Evolutionary conservation across 2,329 filamentous ascomycete species (phyloP), one percentile per base, ranked within the genome.

Genomic region (Colletotrichum sp.): DNA sequence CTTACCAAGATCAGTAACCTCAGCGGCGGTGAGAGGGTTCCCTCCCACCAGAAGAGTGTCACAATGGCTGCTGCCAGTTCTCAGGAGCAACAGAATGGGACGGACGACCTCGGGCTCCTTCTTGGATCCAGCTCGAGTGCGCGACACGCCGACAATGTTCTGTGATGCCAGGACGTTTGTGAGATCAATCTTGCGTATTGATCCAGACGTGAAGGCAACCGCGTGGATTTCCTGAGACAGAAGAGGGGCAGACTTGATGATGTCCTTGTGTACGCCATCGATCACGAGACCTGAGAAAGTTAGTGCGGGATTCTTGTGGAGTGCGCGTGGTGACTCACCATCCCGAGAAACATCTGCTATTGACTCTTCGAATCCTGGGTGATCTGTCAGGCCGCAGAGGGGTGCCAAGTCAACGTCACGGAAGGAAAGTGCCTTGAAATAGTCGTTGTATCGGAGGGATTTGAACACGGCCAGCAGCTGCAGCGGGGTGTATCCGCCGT

Each of bases 391-490:
- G 38, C 83, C 82, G 55, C 83, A 82, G 2, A 89, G 81, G 18
- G 79, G 82, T 2, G 86, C 86, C 24, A 92, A 83, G 77, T 91
- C 88, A 16, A 92, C 85, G 68, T 89, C 86, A 12, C 84, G 82
- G 77, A 92, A 90, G 3, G 89, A 91, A n/a, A 92, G 81, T 1
- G 89, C 88, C 74, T 88, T 90, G 82, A 92, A 92, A 78, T 89
- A 92, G 77, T 90, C 90, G 70, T 92, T 92, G 80, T 90, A 92
- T 12, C 90, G 86, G 74, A 92, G 81, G 3, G 90, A 89, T 6
- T 90, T 87, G 78, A 92, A 87, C 2, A 91, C 87, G 12, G 90
- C 90, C n/a, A 92, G 81, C 5, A 92, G 83, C 79, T 92, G 90
- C 48, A 89, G 80, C 6, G 87, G 82, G 6, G 86, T 86, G 79